Evolutionary conservation across 306 rosid genomes (phyloP).

Genomic region (Inga laurina): DNA sequence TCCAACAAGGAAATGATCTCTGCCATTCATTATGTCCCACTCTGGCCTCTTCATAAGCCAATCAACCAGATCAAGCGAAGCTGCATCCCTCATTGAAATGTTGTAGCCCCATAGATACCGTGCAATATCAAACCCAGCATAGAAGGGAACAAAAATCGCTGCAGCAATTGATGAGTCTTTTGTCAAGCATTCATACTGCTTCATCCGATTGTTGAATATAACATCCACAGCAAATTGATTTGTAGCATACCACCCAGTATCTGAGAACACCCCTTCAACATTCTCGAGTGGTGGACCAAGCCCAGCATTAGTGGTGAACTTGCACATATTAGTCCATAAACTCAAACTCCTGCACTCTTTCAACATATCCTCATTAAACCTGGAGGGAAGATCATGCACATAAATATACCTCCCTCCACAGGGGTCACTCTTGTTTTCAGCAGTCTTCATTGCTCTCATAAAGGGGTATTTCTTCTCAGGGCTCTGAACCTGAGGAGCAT

Average conservation of each 20-base stretch:
- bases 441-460: constrained; percentile 66
- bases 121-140: constrained; percentile 95
- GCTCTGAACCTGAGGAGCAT: neutral
- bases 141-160: constrained; percentile 90
- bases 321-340: constrained; percentile 96
- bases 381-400: constrained; percentile 85
- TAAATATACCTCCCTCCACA: constrained; percentile 97
- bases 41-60: constrained; percentile 98
- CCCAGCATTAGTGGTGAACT: constrained; percentile 89
- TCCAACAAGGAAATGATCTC: constrained; percentile 93
- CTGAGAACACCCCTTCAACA: constrained; percentile 83
- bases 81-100: constrained; percentile 80
- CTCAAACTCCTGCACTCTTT: constrained; percentile 81
- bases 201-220: constrained; percentile 87
- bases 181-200: constrained; percentile 92
- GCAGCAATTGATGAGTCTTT: constrained; percentile 86
- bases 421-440: constrained; percentile 87
- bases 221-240: constrained; percentile 98
- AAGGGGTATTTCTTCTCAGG: constrained; percentile 51
- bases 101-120: constrained; percentile 94
- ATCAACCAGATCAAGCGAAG: constrained; percentile 82
- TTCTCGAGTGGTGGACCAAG: constrained; percentile 98
- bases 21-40: constrained; percentile 87
- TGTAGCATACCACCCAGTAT: constrained; percentile 90
- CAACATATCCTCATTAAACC: constrained; percentile 95